Base-by-base conservation (phyloP, 2,329 filamentous ascomycete genomes). In the Fusarium continuum region DNA sequence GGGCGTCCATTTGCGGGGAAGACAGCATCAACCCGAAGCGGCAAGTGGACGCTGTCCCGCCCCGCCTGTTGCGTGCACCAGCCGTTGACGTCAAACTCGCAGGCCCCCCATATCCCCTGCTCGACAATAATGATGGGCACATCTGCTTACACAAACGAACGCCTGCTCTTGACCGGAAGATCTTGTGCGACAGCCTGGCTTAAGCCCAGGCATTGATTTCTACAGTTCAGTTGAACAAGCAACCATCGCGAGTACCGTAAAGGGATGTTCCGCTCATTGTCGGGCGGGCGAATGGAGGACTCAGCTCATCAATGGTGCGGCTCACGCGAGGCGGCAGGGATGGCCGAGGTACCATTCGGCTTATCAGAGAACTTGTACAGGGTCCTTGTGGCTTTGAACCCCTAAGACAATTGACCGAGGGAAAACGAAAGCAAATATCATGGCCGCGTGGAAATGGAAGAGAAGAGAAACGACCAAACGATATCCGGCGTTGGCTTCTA, bases 1-100 rank as follows among this genome's bases (percentile, higher is more conserved):
- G 17, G 26, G 38, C 29, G 55, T 60, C 56, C 48, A 52, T 65
- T 65, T 65, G 62, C 62, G 62, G 62, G 62, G 62, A 54, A 64
- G 38, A 41, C 32, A 40, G 50, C 46, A 32, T 61, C 50, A 51
- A 49, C 61, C 39, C 40, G 34, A 66, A 54, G 44, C 56, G 53
- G 62, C 57, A 66, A 65, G 62, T 59, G 58, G 62, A 64, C 32
- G 39, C 38, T 64, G 31, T 34, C 16, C 25, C n/a, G 48, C 57
- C 50, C 55, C 61, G 28, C 45, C 55, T 50, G 32, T 20, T 29
- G 43, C 19, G 41, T 45, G 29, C 25, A 48, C 48, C 47, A 66
- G 62, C 62, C 58, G 48, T 65, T 64, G 62, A 65, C 62, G 62
- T 65, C 53, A 60, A 38, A 40, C 43, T 55, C 40, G 31, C 56